Percentiles rank a stretch among this genome's conserved stretches.
Evolutionary conservation across 1,139 yeast species (phyloP).

Genomic region (Casaregolazyma lundiana): DNA sequence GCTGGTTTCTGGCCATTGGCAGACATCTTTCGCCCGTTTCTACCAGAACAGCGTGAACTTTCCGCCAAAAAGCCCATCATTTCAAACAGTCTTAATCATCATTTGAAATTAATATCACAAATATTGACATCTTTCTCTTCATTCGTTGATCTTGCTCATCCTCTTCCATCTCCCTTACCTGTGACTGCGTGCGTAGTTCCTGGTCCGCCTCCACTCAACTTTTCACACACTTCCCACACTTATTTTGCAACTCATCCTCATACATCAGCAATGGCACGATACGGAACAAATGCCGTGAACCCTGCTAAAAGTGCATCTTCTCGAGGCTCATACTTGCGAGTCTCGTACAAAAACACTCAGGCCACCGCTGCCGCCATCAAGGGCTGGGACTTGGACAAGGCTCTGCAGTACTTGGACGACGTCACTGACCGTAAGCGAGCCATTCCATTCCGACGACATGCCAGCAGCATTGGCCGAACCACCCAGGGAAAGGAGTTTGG

Average conservation of each 20-base stretch:
- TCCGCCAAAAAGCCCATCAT: background rate
- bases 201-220: slow-evolving; percentile 6
- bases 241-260: slow-evolving; percentile 4
- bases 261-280: slow-evolving; percentile 63
- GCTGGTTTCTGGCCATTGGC: too few relatives aligned
- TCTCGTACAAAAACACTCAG: slow-evolving; percentile 99
- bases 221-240: slow-evolving; percentile 4
- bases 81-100: background rate
- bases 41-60: too few relatives aligned
- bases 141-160: background rate
- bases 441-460: slow-evolving; percentile 98
- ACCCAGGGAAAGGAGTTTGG: slow-evolving; percentile 99
- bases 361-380: slow-evolving; percentile 97
- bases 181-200: slow-evolving; percentile 8
- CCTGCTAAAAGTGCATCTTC: slow-evolving; percentile 99
- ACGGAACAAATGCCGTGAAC: slow-evolving; percentile 98
- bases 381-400: slow-evolving; percentile 97
- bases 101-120: background rate
- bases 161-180: background rate
- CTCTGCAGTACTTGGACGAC: slow-evolving; percentile 93
- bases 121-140: background rate
- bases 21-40: too few relatives aligned
- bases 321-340: slow-evolving; percentile 99
- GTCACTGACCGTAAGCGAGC: slow-evolving; percentile 99
- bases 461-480: slow-evolving; percentile 96